Conservation (phyloP, 768 basidiomycete genomes). For the Leccinum pellstonianum region DNA sequence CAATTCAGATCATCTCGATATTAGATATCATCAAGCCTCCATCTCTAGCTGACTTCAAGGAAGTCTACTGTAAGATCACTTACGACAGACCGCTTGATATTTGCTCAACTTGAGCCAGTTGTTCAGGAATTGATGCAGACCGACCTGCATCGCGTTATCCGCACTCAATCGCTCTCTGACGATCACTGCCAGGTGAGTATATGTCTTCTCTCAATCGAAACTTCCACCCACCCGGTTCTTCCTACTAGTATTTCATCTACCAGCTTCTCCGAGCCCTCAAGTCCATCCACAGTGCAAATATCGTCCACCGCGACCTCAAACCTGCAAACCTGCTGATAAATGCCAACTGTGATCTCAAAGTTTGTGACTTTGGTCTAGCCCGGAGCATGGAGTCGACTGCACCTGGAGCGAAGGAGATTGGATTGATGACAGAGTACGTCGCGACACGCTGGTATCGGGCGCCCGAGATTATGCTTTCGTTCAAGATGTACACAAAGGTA, state of each 20-base stretch:
- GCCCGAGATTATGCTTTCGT: constrained; percentile 92
- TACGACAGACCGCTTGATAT: not conserved
- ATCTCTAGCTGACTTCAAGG: constrained; percentile 73
- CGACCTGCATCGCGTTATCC: constrained; percentile 87
- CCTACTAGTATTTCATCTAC: constrained; percentile 69
- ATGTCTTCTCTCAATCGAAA: not conserved
- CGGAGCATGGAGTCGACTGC: constrained; percentile 57
- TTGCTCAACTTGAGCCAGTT: constrained; percentile 40
- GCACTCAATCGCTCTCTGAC: constrained; percentile 86
- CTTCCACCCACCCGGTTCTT: constrained; percentile 9
- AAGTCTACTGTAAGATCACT: constrained; percentile 69
- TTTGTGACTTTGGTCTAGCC: constrained; percentile 87
- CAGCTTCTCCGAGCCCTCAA: constrained; percentile 86
- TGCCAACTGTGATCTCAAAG: constrained; percentile 86
- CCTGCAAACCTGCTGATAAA: constrained; percentile 88
- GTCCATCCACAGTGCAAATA: constrained; percentile 84
- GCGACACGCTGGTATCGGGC: constrained; percentile 93
- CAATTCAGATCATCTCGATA: constrained; percentile 80
- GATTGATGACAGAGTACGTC: constrained; percentile 81
- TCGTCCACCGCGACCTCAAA: constrained; percentile 77
- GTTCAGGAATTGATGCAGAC: constrained; percentile 91
- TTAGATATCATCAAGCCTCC: constrained; percentile 86
- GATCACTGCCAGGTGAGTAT: constrained; percentile 75
- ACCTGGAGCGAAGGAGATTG: constrained; percentile 57
- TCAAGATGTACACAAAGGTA: constrained; percentile 85